phyloP scores from a whole-genome alignment of 495 filamentous ascomycete genomes.

The Hypoxylon trugodes region DNA sequence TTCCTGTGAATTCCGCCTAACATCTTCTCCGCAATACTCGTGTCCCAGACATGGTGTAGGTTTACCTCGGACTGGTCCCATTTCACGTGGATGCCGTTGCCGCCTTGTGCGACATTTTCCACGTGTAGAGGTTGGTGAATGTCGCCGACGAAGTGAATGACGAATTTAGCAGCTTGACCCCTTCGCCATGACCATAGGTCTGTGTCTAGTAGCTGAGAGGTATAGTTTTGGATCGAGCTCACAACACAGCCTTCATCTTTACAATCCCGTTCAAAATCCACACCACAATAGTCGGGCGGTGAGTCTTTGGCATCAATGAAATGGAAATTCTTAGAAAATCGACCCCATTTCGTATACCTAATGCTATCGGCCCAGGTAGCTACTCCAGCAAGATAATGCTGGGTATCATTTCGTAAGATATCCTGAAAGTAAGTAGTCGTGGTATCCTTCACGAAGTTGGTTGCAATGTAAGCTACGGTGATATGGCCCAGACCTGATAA shows the following conservation, averaged over 20 bases:
- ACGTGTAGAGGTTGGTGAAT: constrained; percentile 73
- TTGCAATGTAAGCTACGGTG: constrained; percentile 64
- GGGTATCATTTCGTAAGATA: constrained; percentile 54
- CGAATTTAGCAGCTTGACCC: constrained; percentile 65
- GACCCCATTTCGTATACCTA: constrained; percentile 65
- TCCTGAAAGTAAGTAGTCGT: constrained; percentile 54
- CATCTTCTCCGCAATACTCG: constrained; percentile 67
- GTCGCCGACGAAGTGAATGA: constrained; percentile 72
- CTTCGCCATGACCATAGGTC: constrained; percentile 49
- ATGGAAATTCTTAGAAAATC: constrained; percentile 68
- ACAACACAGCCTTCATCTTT: constrained; percentile 68
- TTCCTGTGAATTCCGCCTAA: constrained; percentile 55
- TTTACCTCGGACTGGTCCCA: constrained; percentile 60
- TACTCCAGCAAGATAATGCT: constrained; percentile 65
- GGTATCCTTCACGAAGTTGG: constrained; percentile 51
- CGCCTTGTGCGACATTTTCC: constrained; percentile 66
- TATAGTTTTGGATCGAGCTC: constrained; percentile 68
- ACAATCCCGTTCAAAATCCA: constrained; percentile 70
- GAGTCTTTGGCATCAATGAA: constrained; percentile 76
- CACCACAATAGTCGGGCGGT: constrained; percentile 66
- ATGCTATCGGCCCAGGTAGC: constrained; percentile 72
- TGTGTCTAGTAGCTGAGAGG: constrained; percentile 56
- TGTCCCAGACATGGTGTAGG: constrained; percentile 71
- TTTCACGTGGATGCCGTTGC: constrained; percentile 66
- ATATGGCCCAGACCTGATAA: constrained; percentile 65